A percentile compares a stretch with the other conserved stretches of the same genome.
Evolutionary conservation across 1,284 basidiomycete species (phyloP).

Genomic region (Melanopsichium pennsylvanicum): DNA sequence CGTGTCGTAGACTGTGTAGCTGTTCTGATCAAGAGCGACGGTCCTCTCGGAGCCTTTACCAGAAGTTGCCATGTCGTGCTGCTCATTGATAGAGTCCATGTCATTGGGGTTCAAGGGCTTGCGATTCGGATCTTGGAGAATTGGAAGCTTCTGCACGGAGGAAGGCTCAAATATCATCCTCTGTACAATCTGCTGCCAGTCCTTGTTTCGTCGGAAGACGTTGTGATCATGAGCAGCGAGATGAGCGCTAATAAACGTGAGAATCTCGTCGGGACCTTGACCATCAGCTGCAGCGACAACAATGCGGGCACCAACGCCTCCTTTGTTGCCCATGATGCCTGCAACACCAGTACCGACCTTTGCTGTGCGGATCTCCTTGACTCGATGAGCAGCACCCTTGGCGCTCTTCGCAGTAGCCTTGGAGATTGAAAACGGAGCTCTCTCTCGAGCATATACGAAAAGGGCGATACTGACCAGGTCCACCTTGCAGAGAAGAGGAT

Average conservation of each 20-base stretch:
- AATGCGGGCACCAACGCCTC: constrained; percentile 87
- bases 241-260: constrained; percentile 90
- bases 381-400: constrained; percentile 69
- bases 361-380: constrained; percentile 60
- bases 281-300: constrained; percentile 69
- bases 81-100: constrained; percentile 60
- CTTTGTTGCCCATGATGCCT: constrained; percentile 87
- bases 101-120: constrained; percentile 22
- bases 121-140: constrained; percentile 26
- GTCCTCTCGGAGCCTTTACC: constrained; percentile 72
- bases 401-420: constrained; percentile 76
- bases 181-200: constrained; percentile 81
- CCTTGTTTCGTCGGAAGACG: constrained; percentile 76
- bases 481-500: constrained; percentile 52
- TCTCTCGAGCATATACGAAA: constrained; percentile 79
- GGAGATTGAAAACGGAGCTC: constrained; percentile 66
- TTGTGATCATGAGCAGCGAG: constrained; percentile 82
- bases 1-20: constrained; percentile 63
- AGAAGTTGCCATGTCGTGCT: constrained; percentile 68
- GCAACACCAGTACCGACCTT: constrained; percentile 64
- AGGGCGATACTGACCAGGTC: constrained; percentile 61
- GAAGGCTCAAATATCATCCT: constrained; percentile 75
- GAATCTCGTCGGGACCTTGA: constrained; percentile 40
- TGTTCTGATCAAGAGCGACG: constrained; percentile 48
- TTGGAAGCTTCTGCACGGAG: constrained; percentile 37